Base-by-base conservation (phyloP, 2,329 filamentous ascomycete genomes). In the Sphaerostilbella broomeana region DNA sequence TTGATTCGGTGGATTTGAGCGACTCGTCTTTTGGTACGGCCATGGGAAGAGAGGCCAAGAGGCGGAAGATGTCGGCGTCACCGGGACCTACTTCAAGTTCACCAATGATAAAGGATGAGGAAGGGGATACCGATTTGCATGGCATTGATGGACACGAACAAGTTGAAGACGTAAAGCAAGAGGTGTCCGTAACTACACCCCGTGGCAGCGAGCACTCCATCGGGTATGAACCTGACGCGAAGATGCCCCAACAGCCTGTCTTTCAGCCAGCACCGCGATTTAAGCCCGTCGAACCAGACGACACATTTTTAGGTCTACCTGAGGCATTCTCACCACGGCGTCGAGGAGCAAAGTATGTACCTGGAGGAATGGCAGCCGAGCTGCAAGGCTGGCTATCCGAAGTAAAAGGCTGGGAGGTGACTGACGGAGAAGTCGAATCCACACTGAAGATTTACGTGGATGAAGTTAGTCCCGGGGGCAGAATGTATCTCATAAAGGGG, bases 321-420 rank as follows among this genome's bases (percentile, higher is more conserved):
- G 41, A 47, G 7, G 51, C 53, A 12, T 63, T 65, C 30, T 63
- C 63, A 2, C 63, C 62, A 3, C 62, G 60, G 41, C 56, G 57
- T 2, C 53, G 60, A 25, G 60, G 62, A 12, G 52, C 45, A 10
- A 58, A 50, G 38, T 68, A 65, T 20, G 16, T 65, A 1, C 35
- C 58, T 4, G 56, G 59, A 13, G 65, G 65, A 0, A 48, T 67
- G 16, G 64, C 65, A 1, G 58, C 62, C 2, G 55, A 57, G 30
- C 51, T 68, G 6, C 65, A 68, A 43, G 57, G 58, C 11, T 64
- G 62, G 61, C 51, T 68, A 8, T 64, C 65, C 0, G 62, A 67
- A 16, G 54, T 66, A 17, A 64, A 60, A 43, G 58, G 58, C 9
- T 58, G 55, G 57, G 54, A 58, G 12, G 50, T 50, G 25, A 33